Evolutionary conservation across 208 protist species (phyloP).

Genomic region (Borovskyia barvae): DNA sequence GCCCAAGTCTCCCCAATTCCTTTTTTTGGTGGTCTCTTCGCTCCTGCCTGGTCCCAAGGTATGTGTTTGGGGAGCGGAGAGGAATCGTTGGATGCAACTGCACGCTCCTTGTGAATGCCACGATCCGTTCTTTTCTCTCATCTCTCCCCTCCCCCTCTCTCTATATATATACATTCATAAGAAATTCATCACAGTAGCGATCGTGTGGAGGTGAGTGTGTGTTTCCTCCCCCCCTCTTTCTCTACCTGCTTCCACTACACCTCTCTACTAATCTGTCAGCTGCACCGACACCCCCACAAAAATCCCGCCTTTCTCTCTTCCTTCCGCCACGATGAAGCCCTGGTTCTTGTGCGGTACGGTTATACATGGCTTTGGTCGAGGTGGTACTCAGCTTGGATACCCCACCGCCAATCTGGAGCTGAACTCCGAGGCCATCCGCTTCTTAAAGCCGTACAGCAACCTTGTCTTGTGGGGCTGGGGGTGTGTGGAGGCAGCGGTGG

Average conservation of each 20-base stretch:
- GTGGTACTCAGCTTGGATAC: constrained; percentile 84
- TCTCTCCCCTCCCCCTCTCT: background rate
- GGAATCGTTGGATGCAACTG: background rate
- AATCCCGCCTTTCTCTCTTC: background rate
- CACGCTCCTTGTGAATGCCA: no score
- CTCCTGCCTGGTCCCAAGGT: background rate
- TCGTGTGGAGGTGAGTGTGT: background rate
- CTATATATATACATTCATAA: background rate
- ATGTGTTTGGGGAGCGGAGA: background rate
- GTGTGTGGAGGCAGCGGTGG: constrained; percentile 39
- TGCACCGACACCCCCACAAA: background rate
- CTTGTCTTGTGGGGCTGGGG: constrained; percentile 85
- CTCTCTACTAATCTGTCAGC: background rate
- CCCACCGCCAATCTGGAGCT: constrained; percentile 88
- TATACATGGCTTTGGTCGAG: constrained; percentile 82
- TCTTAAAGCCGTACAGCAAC: constrained; percentile 57
- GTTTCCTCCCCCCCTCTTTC: no score
- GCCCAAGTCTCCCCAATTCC: background rate
- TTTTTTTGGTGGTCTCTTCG: background rate
- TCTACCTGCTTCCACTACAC: background rate
- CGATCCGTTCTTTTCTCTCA: background rate
- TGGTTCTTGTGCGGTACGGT: constrained; percentile 78
- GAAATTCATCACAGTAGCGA: background rate
- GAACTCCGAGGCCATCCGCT: constrained; percentile 26
- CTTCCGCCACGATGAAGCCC: constrained; percentile 20